A percentile compares a stretch with the other conserved stretches of the same genome.
Conservation (phyloP, 192 early-diverging fungal species). For the Coemansia sp. region DNA sequence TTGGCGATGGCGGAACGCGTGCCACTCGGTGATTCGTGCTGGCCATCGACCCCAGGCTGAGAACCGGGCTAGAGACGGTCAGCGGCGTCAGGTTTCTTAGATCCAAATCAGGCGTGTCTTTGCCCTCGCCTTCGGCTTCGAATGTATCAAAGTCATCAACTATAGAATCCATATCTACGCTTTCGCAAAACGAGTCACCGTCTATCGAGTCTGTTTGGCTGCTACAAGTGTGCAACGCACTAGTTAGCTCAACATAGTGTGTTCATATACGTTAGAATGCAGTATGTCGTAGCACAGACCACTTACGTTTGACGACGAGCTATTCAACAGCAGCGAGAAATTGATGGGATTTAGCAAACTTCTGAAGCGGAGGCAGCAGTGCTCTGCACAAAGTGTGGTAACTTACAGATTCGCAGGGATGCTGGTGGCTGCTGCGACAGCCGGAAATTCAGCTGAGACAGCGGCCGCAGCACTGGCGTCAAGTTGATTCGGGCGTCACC, state of each 20-base stretch:
- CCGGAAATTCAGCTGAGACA: conserved; percentile 37
- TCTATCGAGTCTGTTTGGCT: conserved; percentile 46
- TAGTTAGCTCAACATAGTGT: not conserved
- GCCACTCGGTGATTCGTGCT: not conserved
- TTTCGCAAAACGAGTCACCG: conserved; percentile 18
- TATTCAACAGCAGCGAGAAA: not conserved
- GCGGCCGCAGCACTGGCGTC: conserved; percentile 19
- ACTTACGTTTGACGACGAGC: conserved; percentile 13
- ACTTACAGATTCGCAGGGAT: conserved; percentile 13
- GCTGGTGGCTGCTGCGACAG: conserved; percentile 42
- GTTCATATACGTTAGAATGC: not conserved
- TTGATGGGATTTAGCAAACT: not conserved
- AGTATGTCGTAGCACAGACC: not conserved
- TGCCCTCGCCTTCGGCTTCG: not conserved
- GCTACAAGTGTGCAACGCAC: not conserved
- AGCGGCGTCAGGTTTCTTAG: conserved; percentile 6
- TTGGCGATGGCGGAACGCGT: not conserved
- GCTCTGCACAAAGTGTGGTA: not conserved
- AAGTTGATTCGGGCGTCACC: conserved; percentile 12
- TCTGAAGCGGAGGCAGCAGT: not conserved
- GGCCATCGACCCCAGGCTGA: conserved; percentile 19
- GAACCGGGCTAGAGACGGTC: conserved; percentile 30
- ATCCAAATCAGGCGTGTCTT: not conserved
- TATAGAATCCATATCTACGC: not conserved
- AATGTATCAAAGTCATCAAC: conserved; percentile 12